These are phyloP conservation scores for Lactifluus pinguis DNA, from an alignment of 768 basidiomycete species.

Conservation along the genomic window DNA sequence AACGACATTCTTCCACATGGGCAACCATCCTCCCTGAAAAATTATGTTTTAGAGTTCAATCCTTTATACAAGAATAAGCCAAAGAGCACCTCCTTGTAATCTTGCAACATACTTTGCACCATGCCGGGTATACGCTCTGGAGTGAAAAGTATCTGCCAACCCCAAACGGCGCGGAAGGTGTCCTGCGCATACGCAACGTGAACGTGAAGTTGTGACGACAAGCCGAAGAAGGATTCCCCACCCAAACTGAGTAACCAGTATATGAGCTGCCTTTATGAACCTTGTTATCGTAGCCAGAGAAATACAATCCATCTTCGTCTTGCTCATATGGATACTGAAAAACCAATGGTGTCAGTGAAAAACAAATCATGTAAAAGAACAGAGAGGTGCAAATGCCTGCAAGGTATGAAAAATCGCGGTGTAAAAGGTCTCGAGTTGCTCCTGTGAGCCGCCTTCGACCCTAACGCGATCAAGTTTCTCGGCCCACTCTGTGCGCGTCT, in stretches of 20 bases:
- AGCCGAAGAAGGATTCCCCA: slow-evolving; percentile 23
- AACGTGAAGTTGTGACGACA: not conserved
- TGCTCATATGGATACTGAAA: slow-evolving; percentile 70
- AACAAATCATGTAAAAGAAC: not conserved
- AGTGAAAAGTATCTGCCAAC: slow-evolving; percentile 66
- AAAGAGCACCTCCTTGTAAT: slow-evolving; percentile 51
- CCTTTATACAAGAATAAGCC: not conserved
- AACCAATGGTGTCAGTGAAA: slow-evolving; percentile 14
- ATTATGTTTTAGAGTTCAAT: not conserved
- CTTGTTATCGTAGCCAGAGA: slow-evolving; percentile 65
- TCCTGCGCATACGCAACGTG: slow-evolving; percentile 36
- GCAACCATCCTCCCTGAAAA: not conserved
- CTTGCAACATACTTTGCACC: slow-evolving; percentile 72
- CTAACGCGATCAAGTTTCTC: slow-evolving; percentile 34
- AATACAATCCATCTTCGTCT: slow-evolving; percentile 56
- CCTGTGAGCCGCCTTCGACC: not conserved
- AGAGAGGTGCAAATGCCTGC: not conserved
- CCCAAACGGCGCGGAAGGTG: slow-evolving; percentile 71
- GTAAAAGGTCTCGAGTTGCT: not conserved
- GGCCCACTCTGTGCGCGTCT: slow-evolving; percentile 30
- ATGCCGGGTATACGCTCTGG: slow-evolving; percentile 71
- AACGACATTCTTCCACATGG: not conserved
- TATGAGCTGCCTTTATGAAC: slow-evolving; percentile 63
- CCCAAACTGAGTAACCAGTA: slow-evolving; percentile 77
- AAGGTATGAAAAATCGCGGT: not conserved